A percentile compares a stretch with the other conserved stretches of the same genome.
phyloP scores from a whole-genome alignment of 2,329 filamentous ascomycete genomes.

The Trichoderma lentiforme region DNA sequence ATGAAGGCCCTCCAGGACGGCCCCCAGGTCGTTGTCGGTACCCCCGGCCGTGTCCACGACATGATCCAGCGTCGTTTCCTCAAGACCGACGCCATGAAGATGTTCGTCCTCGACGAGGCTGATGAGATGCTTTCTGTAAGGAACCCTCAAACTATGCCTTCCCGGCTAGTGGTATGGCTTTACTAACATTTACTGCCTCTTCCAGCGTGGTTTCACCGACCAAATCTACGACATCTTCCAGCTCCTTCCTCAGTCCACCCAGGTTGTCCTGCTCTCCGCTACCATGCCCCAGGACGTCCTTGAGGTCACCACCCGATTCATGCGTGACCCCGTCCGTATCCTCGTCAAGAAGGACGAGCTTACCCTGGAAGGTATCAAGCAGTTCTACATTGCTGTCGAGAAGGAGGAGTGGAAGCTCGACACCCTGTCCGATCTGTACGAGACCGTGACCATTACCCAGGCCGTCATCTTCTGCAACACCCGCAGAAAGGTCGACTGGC shows the following conservation, averaged over 20 bases:
- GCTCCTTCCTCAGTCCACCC: slow-evolving; percentile 93
- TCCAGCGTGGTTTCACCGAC: slow-evolving; percentile 93
- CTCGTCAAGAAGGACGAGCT: slow-evolving; percentile 99
- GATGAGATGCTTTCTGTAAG: slow-evolving; percentile 96
- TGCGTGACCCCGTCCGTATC: slow-evolving; percentile 98
- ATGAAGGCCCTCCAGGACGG: slow-evolving; percentile 97
- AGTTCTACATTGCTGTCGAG: slow-evolving; percentile 99
- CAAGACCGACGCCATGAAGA: slow-evolving; percentile 98
- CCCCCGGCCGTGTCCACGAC: slow-evolving; percentile 96
- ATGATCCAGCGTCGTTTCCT: slow-evolving; percentile 99
- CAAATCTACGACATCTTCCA: slow-evolving; percentile 99
- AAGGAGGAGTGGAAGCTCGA: slow-evolving; percentile 99
- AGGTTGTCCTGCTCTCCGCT: slow-evolving; percentile 96
- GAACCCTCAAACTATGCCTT: not conserved
- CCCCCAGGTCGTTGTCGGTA: slow-evolving; percentile 95
- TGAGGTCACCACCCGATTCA: slow-evolving; percentile 99
- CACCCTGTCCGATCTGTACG: slow-evolving; percentile 97
- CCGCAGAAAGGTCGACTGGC: slow-evolving; percentile 99
- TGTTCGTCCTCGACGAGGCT: slow-evolving; percentile 99
- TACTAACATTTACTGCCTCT: slow-evolving; percentile 27
- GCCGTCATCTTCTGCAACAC: slow-evolving; percentile 99
- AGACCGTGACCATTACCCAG: slow-evolving; percentile 99
- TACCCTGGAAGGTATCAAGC: slow-evolving; percentile 99
- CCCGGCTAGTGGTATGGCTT: slow-evolving; percentile 26
- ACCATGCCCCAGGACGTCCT: slow-evolving; percentile 99